Percentiles rank a stretch among this genome's conserved stretches.
These are phyloP conservation scores for Nicotiana obtusifolia DNA, from an alignment of 257 asterid species.

Conservation along the genomic window DNA sequence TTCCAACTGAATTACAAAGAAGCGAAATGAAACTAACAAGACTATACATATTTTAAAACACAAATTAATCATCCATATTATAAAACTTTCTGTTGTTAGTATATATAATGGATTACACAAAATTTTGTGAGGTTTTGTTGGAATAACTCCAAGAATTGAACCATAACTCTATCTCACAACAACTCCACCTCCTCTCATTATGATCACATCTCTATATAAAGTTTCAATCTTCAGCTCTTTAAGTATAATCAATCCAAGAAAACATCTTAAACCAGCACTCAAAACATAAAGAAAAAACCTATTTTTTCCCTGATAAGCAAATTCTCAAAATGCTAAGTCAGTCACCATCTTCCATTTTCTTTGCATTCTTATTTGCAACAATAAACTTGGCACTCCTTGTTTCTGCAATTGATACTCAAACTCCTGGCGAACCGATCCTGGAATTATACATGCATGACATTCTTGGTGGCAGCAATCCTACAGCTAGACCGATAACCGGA, in stretches of 20 bases:
- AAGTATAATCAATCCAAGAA: background rate
- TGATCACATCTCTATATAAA: conserved; percentile 4
- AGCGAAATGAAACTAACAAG: background rate
- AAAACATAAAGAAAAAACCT: background rate
- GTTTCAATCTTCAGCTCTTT: background rate
- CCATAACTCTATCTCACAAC: conserved; percentile 1
- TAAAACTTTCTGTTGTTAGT: background rate
- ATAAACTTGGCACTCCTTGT: conserved; percentile 12
- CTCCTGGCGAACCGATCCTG: conserved; percentile 27
- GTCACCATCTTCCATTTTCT: conserved; percentile 15
- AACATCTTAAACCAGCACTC: background rate
- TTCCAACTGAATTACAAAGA: background rate
- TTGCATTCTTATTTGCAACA: conserved; percentile 29
- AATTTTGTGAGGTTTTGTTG: background rate
- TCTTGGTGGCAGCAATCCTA: conserved; percentile 83
- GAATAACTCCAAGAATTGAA: background rate
- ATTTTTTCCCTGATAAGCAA: background rate
- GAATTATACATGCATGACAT: conserved; percentile 88
- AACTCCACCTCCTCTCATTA: conserved; percentile 13
- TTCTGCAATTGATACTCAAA: conserved; percentile 21
- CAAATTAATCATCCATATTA: background rate
- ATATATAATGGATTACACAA: background rate
- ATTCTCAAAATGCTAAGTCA: conserved; percentile 35
- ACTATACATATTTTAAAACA: background rate
- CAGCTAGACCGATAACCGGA: conserved; percentile 80